Conservation (phyloP, 495 filamentous ascomycete genomes). For the Bombardia bombarda region DNA sequence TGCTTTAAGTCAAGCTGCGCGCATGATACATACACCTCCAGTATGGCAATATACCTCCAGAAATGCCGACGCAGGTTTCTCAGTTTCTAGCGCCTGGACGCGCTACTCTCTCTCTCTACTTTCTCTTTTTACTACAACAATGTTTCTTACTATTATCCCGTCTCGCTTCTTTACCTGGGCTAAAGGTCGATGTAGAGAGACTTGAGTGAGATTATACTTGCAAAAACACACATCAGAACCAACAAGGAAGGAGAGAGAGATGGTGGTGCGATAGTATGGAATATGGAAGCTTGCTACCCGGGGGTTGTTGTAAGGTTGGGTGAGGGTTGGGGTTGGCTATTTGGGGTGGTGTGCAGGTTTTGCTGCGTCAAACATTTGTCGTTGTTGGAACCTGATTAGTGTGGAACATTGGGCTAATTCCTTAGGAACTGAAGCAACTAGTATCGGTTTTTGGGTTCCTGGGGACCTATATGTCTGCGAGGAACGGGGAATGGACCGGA, state of each 20-base stretch:
- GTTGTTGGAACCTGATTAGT: background rate
- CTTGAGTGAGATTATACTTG: slow-evolving; percentile 14
- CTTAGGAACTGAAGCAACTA: slow-evolving; percentile 33
- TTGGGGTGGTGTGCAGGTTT: background rate
- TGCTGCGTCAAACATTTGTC: background rate
- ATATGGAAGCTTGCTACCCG: too few species aligned
- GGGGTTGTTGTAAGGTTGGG: slow-evolving; percentile 1
- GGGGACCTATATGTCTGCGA: background rate
- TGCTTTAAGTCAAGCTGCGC: background rate
- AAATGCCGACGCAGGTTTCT: slow-evolving; percentile 12
- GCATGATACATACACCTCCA: background rate
- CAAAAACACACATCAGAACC: background rate
- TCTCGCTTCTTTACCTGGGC: slow-evolving; percentile 21
- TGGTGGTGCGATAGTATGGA: too few species aligned
- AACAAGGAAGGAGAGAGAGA: slow-evolving; percentile 1
- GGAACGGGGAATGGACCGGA: too few species aligned
- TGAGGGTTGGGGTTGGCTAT: background rate
- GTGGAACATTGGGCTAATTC: slow-evolving; percentile 24
- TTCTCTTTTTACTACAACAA: too few species aligned
- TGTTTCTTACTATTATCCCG: slow-evolving; percentile 5
- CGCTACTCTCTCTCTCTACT: background rate
- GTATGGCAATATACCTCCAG: background rate
- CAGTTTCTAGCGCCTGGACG: slow-evolving; percentile 9
- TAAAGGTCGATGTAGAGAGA: slow-evolving; percentile 33
- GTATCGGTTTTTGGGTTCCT: background rate